Evolutionary conservation across 2,329 filamentous ascomycete species (phyloP).

Genomic region (Aspergillus pseudoglaucus): DNA sequence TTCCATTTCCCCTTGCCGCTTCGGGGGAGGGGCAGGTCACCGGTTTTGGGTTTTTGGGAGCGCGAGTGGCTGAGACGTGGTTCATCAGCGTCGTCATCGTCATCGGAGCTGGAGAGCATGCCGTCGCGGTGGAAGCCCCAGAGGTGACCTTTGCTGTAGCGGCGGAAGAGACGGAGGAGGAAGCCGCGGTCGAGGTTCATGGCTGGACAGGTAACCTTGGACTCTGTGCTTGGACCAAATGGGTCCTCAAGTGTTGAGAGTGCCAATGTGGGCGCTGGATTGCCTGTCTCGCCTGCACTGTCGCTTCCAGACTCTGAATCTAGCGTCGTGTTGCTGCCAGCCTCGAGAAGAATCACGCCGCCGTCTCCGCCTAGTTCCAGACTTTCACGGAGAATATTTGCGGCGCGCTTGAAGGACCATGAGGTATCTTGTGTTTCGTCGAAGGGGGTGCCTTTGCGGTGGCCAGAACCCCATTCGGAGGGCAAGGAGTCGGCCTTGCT

Average conservation of each 20-base stretch:
- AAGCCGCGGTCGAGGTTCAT: constrained; percentile 27
- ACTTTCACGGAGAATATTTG: constrained; percentile 44
- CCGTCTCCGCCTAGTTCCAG: constrained; percentile 40
- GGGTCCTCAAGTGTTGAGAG: constrained; percentile 32
- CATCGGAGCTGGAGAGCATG: constrained; percentile 39
- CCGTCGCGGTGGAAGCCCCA: constrained; percentile 44
- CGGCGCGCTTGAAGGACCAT: constrained; percentile 44
- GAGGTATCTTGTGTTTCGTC: constrained; percentile 33
- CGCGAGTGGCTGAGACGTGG: constrained; percentile 4
- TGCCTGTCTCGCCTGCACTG: constrained; percentile 19
- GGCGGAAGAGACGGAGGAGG: constrained; percentile 30
- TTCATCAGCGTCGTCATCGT: constrained; percentile 29
- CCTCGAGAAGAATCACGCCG: constrained; percentile 39
- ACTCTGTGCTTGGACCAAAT: constrained; percentile 27
- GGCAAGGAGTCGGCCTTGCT: constrained; percentile 22
- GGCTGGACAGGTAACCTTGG: constrained; percentile 19
- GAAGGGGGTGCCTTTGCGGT: constrained; percentile 16
- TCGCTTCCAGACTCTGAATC: constrained; percentile 26
- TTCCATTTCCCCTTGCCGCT: constrained; percentile 23
- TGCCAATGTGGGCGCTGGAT: constrained; percentile 27
- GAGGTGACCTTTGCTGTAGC: constrained; percentile 44
- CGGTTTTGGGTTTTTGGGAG: constrained; percentile 6
- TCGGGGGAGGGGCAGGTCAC: constrained; percentile 8
- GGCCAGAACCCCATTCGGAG: constrained; percentile 26
- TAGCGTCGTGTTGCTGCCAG: constrained; percentile 19